Base-by-base conservation (phyloP, 2,329 filamentous ascomycete genomes). In the Blastomyces percursus region DNA sequence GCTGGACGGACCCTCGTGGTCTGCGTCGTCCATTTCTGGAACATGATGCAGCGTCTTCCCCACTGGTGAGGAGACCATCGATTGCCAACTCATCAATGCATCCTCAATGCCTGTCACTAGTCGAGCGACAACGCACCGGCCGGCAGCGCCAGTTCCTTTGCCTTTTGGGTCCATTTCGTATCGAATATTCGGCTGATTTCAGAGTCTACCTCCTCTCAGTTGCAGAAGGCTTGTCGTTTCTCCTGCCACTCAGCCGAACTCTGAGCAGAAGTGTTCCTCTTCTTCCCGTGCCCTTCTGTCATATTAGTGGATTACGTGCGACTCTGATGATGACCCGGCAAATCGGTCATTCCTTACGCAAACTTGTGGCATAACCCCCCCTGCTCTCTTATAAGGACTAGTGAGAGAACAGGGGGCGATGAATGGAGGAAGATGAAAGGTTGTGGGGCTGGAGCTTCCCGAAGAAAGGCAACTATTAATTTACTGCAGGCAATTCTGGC, bases 71-170 rank as follows among this genome's bases (percentile, higher is more conserved):
- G 81, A 80, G 78, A 81, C 78, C 79, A 82, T 78, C 78, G 82
- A 84, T 76, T 88, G 86, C 85, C 86, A 89, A 84, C 86, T 86
- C 86, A 89, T 88, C 86, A 84, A 76, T 88, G 85, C 86, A 86
- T 89, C 81, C 81, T 44, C 50, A 79, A 73, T 72, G 71, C 71
- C 72, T 75, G 72, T 71, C 69, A 67, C 69, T 66, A 65, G 65
- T 55, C 32, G 16, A 38, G 40, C 52, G 69, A 67, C 66, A 66
- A 63, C 63, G 63, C 65, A 66, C 63, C 61, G 32, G 35, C 63
- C 61, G 32, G 35, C 58, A 35, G 42, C 35, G 52, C 55, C 54
- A 57, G 40, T 58, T 59, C 40, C 55, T 24, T 58, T 58, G 38
- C 40, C 40, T 19, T 59, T 46, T 59, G 56, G 56, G 7, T 21